Evolutionary conservation across 2,329 filamentous ascomycete genomes (phyloP).

Genomic region (Penicillium sp.): DNA sequence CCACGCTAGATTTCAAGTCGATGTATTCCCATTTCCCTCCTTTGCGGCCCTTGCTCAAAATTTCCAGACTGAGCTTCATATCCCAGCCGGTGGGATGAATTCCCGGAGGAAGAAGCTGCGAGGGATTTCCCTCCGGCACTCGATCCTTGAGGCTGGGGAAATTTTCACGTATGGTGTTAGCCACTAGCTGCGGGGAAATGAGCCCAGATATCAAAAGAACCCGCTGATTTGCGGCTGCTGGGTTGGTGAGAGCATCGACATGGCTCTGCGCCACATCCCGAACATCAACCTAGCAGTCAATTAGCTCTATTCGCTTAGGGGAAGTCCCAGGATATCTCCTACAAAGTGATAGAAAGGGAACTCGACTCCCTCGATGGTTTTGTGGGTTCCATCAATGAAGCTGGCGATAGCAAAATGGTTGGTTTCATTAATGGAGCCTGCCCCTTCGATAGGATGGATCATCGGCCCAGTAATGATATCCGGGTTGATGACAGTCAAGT

Average conservation of each 20-base stretch:
- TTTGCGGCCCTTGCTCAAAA: slow-evolving; percentile 16
- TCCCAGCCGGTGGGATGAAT: slow-evolving; percentile 25
- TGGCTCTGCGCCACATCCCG: slow-evolving; percentile 13
- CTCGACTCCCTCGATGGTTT: slow-evolving; percentile 14
- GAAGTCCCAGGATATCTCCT: neutral
- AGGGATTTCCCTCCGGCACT: slow-evolving; percentile 48
- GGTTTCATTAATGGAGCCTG: slow-evolving; percentile 21
- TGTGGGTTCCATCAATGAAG: slow-evolving; percentile 25
- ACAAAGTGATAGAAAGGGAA: slow-evolving; percentile 15
- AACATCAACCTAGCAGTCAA: slow-evolving; percentile 9
- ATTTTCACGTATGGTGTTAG: slow-evolving; percentile 45
- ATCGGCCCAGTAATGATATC: slow-evolving; percentile 26
- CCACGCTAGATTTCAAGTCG: slow-evolving; percentile 27
- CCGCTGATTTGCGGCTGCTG: slow-evolving; percentile 30
- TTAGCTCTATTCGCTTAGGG: neutral
- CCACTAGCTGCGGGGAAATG: slow-evolving; percentile 52
- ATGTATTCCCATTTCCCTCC: slow-evolving; percentile 26
- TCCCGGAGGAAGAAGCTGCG: slow-evolving; percentile 19
- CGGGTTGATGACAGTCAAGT: slow-evolving; percentile 20
- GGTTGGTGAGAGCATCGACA: slow-evolving; percentile 9
- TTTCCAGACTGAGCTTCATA: slow-evolving; percentile 13
- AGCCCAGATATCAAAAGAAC: slow-evolving; percentile 53
- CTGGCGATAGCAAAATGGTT: slow-evolving; percentile 23
- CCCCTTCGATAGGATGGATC: slow-evolving; percentile 19
- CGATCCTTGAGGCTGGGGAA: slow-evolving; percentile 55